phyloP scores from a whole-genome alignment of 2,329 filamentous ascomycete genomes.

The Apiospora aurea region DNA sequence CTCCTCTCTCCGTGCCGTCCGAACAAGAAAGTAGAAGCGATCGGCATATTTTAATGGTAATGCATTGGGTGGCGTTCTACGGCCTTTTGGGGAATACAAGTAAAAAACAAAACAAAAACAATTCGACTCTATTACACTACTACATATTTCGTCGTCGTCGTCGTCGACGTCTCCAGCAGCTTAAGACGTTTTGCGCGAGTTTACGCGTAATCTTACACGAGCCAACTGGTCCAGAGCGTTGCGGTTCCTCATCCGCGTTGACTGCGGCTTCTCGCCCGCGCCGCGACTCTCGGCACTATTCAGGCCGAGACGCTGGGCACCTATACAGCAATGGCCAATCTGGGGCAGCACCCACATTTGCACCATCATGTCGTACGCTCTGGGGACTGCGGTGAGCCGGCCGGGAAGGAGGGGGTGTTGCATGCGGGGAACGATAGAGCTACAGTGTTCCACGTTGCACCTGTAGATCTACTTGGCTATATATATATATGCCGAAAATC shows the following conservation, averaged over 20 bases:
- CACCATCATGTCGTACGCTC: conserved; percentile 1
- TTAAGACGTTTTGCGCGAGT: not conserved
- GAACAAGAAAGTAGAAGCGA: not conserved
- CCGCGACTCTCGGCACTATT: not conserved
- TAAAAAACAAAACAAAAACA: not conserved
- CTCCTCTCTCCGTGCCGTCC: not conserved
- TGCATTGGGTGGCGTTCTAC: conserved; percentile 18
- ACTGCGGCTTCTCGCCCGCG: not conserved
- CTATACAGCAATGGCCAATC: not conserved
- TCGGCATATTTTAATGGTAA: conserved; percentile 11
- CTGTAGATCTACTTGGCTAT: not conserved
- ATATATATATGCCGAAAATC: not conserved
- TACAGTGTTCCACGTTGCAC: not conserved
- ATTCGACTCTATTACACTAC: not conserved
- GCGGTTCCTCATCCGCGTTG: not conserved
- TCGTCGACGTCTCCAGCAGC: not conserved
- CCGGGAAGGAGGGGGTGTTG: not conserved
- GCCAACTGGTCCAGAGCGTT: not conserved
- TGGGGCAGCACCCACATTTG: conserved; percentile 18
- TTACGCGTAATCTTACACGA: not conserved
- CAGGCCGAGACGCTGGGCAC: not conserved
- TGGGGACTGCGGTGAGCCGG: conserved; percentile 3
- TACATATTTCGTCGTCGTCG: not conserved
- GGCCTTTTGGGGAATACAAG: not conserved
- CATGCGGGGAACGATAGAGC: conserved; percentile 14